These are phyloP conservation scores for Quercus variabilis DNA, from an alignment of 306 rosid genomes.

Conservation along the genomic window DNA sequence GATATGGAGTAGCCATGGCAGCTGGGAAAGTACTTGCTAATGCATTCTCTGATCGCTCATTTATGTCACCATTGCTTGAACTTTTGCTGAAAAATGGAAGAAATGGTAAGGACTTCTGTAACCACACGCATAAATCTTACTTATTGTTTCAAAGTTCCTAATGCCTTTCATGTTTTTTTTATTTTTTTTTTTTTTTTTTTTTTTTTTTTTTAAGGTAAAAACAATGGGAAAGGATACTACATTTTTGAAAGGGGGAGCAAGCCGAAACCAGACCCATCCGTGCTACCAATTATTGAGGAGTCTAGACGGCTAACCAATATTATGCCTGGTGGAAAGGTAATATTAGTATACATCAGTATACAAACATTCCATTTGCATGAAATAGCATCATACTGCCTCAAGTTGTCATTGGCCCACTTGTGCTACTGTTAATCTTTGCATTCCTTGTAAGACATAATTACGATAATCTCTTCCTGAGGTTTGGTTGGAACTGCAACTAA, in stretches of 20 bases:
- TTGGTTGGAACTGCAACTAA: slow-evolving; percentile 6
- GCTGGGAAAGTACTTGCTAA: slow-evolving; percentile 51
- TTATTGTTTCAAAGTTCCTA: slow-evolving; percentile 5
- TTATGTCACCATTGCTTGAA: slow-evolving; percentile 57
- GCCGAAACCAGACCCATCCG: slow-evolving; percentile 78
- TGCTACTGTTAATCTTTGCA: slow-evolving; percentile 1
- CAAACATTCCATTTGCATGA: slow-evolving; percentile 8
- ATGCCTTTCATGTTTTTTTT: slow-evolving; percentile 20
- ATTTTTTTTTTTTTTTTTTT: background rate
- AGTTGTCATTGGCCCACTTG: slow-evolving; percentile 2
- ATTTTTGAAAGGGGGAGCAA: slow-evolving; percentile 73
- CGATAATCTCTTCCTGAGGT: background rate
- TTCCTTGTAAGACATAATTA: background rate
- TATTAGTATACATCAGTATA: slow-evolving; percentile 12
- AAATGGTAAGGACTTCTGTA: slow-evolving; percentile 51
- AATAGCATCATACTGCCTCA: background rate
- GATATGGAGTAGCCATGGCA: slow-evolving; percentile 79
- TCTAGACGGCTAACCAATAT: slow-evolving; percentile 59
- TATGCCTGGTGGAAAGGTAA: slow-evolving; percentile 83
- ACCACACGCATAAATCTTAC: background rate
- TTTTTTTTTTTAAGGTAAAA: slow-evolving; percentile 49
- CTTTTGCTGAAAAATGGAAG: slow-evolving; percentile 76
- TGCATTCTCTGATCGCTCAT: slow-evolving; percentile 65
- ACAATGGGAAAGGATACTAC: slow-evolving; percentile 89
- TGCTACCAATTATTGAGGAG: slow-evolving; percentile 70